A percentile compares a stretch with the other conserved stretches of the same genome.
phyloP scores from a whole-genome alignment of 2,329 filamentous ascomycete species.

The Chrysoporthe puriensis region DNA sequence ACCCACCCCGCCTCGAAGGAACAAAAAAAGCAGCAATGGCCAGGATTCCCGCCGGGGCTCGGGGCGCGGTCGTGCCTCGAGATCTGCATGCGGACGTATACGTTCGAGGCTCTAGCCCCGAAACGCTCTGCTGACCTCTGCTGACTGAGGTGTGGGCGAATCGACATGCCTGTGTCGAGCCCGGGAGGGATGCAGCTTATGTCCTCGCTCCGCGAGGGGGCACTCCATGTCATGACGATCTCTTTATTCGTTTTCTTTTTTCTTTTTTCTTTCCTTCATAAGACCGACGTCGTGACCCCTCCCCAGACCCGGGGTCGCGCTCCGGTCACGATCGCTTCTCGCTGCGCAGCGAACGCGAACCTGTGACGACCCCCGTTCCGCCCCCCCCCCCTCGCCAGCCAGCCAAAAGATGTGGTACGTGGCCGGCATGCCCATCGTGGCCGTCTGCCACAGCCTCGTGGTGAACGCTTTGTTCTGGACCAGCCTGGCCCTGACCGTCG shows the following conservation, averaged over 20 bases:
- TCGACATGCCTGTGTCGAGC: not conserved
- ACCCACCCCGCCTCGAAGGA: not conserved
- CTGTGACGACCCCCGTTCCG: not conserved
- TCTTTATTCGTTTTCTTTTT: too few relatives aligned
- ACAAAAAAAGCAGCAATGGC: not conserved
- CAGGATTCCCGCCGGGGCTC: not conserved
- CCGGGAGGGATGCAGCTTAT: not conserved
- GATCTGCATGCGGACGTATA: not conserved
- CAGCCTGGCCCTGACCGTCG: conserved; percentile 29
- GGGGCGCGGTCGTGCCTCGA: not conserved
- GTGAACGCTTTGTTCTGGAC: conserved; percentile 31
- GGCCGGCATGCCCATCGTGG: conserved; percentile 24
- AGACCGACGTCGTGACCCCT: not conserved
- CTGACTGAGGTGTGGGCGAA: not conserved
- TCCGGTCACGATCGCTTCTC: not conserved
- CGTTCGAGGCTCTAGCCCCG: not conserved
- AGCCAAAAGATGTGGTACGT: conserved; percentile 23
- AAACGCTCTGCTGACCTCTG: not conserved
- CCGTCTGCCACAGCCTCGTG: conserved; percentile 26
- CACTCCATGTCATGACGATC: not conserved
- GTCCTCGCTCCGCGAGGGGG: not conserved
- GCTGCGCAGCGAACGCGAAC: not conserved
- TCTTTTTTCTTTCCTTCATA: not conserved
- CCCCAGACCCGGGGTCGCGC: not conserved
- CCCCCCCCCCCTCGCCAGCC: not conserved